Evolutionary conservation across 164 flowering plant genomes (phyloP).

Genomic region (Piper betle): DNA sequence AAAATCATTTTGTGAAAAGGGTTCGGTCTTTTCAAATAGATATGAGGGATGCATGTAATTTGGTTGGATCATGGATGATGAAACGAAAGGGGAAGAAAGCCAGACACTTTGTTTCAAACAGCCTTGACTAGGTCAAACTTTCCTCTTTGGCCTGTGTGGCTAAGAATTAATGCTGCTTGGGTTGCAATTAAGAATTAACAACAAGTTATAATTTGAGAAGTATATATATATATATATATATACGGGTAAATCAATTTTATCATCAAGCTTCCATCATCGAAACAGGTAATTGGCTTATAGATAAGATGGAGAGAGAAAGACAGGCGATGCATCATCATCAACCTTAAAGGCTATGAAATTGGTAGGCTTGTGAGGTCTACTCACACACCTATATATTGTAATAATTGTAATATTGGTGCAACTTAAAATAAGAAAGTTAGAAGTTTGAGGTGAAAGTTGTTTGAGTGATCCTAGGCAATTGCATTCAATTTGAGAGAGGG

Average conservation of each 20-base stretch:
- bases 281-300: not conserved
- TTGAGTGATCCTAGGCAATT: not conserved
- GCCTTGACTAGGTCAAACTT: too few species aligned
- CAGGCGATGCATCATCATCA: not conserved
- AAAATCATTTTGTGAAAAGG: not conserved
- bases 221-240: too few species aligned
- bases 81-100: not conserved
- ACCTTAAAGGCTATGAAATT: not conserved
- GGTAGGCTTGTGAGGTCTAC: not conserved
- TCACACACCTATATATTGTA: too few species aligned
- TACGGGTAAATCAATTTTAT: too few species aligned
- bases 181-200: too few species aligned
- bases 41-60: not conserved
- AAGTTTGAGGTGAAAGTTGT: not conserved
- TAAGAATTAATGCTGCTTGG: too few species aligned
- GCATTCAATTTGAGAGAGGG: not conserved
- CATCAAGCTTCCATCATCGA: not conserved
- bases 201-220: too few species aligned
- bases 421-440: too few species aligned
- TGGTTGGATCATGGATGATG: not conserved
- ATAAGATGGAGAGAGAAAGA: not conserved
- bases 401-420: too few species aligned
- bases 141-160: too few species aligned
- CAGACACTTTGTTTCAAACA: too few species aligned
- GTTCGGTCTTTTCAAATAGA: not conserved